Conservation (phyloP, 352 stramenopile species). For the Pythium monospermum region DNA sequence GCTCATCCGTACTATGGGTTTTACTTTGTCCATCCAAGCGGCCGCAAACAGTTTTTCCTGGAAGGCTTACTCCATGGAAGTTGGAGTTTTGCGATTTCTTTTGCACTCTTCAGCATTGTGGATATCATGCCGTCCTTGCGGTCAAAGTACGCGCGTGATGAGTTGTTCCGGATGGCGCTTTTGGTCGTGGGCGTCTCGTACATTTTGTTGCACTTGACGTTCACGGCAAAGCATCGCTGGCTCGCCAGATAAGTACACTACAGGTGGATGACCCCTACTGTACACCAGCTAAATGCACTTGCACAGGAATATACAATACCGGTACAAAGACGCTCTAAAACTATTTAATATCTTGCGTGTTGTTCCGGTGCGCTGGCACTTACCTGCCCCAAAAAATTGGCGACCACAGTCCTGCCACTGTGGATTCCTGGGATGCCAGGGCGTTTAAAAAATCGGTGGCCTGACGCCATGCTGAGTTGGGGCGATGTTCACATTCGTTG, state of each 20-base stretch:
- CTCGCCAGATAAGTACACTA: conserved; percentile 19
- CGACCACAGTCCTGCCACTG: too few species aligned
- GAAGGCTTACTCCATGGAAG: conserved; percentile 53
- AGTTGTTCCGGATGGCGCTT: conserved; percentile 41
- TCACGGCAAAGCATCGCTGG: conserved; percentile 57
- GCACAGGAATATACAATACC: too few species aligned
- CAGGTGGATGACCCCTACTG: too few species aligned
- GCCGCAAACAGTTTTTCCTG: conserved; percentile 58
- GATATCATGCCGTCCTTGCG: conserved; percentile 36
- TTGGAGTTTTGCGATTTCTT: conserved; percentile 61
- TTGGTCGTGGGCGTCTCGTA: conserved; percentile 46
- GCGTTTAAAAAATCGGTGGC: too few species aligned
- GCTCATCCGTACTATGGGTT: conserved; percentile 46
- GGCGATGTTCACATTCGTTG: too few species aligned
- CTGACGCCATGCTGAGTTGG: too few species aligned
- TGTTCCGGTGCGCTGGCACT: too few species aligned
- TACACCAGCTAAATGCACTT: too few species aligned
- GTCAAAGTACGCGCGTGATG: conserved; percentile 28
- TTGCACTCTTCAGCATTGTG: conserved; percentile 40
- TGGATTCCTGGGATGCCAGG: too few species aligned
- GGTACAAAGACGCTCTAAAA: too few species aligned
- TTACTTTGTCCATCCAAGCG: conserved; percentile 58
- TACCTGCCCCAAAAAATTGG: too few species aligned
- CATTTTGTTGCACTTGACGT: conserved; percentile 42
- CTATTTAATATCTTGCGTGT: too few species aligned